Base-by-base conservation (phyloP, 345 rosid species). In the Sonneratia alba region DNA sequence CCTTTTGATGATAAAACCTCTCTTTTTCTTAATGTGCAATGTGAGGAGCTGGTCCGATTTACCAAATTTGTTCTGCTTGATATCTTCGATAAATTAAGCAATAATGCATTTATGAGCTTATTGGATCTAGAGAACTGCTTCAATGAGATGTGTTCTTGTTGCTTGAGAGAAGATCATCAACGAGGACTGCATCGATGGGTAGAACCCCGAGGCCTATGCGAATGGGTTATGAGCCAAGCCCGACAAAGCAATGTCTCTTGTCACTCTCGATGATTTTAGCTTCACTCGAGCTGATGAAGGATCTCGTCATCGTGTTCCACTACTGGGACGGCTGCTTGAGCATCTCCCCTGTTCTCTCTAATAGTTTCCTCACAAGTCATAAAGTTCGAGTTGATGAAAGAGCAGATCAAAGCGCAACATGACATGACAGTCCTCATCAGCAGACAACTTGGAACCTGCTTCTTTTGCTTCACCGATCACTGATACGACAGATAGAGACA, bases 231-330 rank as follows among this genome's bases (percentile, higher is more conserved):
- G 91, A 85, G 63, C 82, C 76, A 67, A 71, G 74, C 53, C 70
- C 80, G 34, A 66, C 83, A 13, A 92, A 84, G 77, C 97, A 95
- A 83, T 92, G 36, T 95, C 97, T 73, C 99, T 97, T 47, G 92
- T 95, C 68, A 89, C 90, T 70, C 99, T 97, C 0, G 99, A 95
- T 79, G 96, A 92, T 82, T 95, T 95, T 59, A 97, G 96, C 92
- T 78, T 95, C 99, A 70, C 97, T 95, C 61, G 99, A 95, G 78
- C 78, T 92, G 79, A 95, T 90, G 99, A 92, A 86, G 78, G 98
- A 95, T 85, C 98, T 98, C 16, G 98, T 95, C 16, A 95, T 95
- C 22, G 91, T 95, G 32, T 75, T 95, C 99, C 47, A 92, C 99
- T 32, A 92, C 99, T 32, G 32, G 99, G 99, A 78, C 99, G 92